Conservation (phyloP, 2,329 filamentous ascomycete genomes). For the Fusarium transvaalense region DNA sequence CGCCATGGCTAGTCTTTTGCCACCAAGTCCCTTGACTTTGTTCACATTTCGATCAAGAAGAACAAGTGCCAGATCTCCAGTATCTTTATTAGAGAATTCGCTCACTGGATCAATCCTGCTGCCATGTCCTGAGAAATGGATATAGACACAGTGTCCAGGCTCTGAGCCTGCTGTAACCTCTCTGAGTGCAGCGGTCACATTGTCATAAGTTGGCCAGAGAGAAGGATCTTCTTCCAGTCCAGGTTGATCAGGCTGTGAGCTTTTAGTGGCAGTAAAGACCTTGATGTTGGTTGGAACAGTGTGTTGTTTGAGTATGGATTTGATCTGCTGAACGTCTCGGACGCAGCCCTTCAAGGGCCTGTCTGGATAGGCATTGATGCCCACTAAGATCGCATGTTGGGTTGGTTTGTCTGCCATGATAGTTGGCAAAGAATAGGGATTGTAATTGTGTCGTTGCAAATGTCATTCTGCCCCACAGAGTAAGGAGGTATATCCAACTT, state of each 20-base stretch:
- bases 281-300: background rate
- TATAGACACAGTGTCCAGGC: slow-evolving; percentile 7
- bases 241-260: background rate
- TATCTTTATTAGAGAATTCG: background rate
- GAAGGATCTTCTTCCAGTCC: background rate
- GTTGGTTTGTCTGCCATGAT: background rate
- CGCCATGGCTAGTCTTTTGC: background rate
- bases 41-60: slow-evolving; percentile 1
- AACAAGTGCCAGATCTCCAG: slow-evolving; percentile 22
- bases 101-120: background rate
- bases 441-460: background rate
- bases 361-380: slow-evolving; percentile 21
- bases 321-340: slow-evolving; percentile 11
- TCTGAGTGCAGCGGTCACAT: background rate
- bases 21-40: background rate
- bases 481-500: background rate
- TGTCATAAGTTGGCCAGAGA: background rate
- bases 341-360: slow-evolving; percentile 21
- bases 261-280: slow-evolving; percentile 2
- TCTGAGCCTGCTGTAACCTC: background rate
- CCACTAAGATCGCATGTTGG: slow-evolving; percentile 20
- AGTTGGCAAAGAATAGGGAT: no score
- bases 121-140: slow-evolving; percentile 27
- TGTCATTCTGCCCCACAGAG: background rate
- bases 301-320: slow-evolving; percentile 1